A percentile compares a stretch with the other conserved stretches of the same genome.
These are phyloP conservation scores for Ogataea methanolica DNA, from an alignment of 805 yeast genomes.

Conservation along the genomic window DNA sequence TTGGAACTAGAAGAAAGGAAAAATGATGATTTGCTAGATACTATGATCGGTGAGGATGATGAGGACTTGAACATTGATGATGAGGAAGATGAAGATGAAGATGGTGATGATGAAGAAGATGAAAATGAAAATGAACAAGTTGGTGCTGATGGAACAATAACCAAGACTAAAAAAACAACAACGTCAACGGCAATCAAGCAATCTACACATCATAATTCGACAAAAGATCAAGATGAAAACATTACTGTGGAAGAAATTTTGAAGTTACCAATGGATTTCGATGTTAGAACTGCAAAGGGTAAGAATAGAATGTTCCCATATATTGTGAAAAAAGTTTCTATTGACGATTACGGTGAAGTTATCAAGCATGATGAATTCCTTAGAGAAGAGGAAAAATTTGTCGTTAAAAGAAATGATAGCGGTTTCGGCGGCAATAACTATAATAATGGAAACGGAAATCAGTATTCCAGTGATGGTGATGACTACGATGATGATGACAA, in stretches of 20 bases:
- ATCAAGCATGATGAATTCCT: conserved; percentile 63
- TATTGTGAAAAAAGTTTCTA: conserved; percentile 49
- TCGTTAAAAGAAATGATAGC: conserved; percentile 20
- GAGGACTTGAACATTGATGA: conserved; percentile 21
- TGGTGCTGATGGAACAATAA: conserved; percentile 26
- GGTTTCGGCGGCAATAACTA: no score
- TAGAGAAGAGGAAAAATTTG: conserved; percentile 43
- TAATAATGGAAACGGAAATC: no score
- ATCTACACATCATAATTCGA: conserved; percentile 10
- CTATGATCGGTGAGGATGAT: conserved; percentile 29
- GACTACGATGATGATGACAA: conserved; percentile 23
- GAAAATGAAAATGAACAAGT: conserved; percentile 14
- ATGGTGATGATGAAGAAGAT: conserved; percentile 13
- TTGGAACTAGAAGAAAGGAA: conserved; percentile 27
- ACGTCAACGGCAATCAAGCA: conserved; percentile 12
- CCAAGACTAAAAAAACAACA: conserved; percentile 9
- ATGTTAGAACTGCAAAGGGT: conserved; percentile 46
- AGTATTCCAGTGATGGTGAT: conserved; percentile 9
- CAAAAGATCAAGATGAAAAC: conserved; percentile 18
- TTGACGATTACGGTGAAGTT: conserved; percentile 85
- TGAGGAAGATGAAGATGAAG: conserved; percentile 25
- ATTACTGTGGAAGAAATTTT: conserved; percentile 35
- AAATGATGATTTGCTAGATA: conserved; percentile 29
- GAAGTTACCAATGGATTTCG: conserved; percentile 48
- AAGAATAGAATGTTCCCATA: conserved; percentile 74